These are phyloP conservation scores for Pichia sp. DNA, from an alignment of 1,139 yeast genomes.

Conservation along the genomic window DNA sequence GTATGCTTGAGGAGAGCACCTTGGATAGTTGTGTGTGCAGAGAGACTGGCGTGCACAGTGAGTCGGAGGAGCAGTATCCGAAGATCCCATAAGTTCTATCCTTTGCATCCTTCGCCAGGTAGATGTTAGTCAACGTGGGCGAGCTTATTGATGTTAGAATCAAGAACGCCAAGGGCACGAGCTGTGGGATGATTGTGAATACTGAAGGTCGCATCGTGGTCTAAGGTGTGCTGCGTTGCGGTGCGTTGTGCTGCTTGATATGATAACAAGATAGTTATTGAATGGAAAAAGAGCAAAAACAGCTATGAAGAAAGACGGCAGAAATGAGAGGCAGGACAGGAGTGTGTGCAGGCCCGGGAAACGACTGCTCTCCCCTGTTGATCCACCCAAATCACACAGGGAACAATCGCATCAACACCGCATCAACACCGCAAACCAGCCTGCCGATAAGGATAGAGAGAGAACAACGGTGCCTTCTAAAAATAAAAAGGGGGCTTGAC, in stretches of 20 bases:
- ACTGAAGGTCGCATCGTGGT: conserved; percentile 4
- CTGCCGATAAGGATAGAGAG: background rate
- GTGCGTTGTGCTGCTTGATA: too few relatives aligned
- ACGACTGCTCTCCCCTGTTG: background rate
- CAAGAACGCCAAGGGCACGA: conserved; percentile 39
- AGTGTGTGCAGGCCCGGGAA: too few relatives aligned
- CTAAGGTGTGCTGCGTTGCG: background rate
- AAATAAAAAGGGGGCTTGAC: background rate
- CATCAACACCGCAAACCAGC: background rate
- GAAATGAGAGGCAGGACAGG: too few relatives aligned
- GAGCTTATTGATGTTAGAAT: conserved; percentile 45
- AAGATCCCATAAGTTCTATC: conserved; percentile 33
- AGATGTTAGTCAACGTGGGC: conserved; percentile 40
- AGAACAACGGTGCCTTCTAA: background rate
- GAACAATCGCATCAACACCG: background rate
- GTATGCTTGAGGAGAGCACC: conserved; percentile 6
- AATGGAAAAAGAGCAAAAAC: too few relatives aligned
- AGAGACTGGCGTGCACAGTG: conserved; percentile 3
- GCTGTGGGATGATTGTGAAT: conserved; percentile 24
- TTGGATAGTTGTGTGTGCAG: conserved; percentile 18
- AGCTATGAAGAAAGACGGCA: too few relatives aligned
- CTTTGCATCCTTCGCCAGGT: conserved; percentile 34
- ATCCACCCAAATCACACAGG: background rate
- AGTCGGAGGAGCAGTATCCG: conserved; percentile 40
- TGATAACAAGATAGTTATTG: too few relatives aligned